Evolutionary conservation across 2,329 filamentous ascomycete genomes (phyloP), one percentile per base, ranked within the genome.

Genomic region (Fusarium sp.): DNA sequence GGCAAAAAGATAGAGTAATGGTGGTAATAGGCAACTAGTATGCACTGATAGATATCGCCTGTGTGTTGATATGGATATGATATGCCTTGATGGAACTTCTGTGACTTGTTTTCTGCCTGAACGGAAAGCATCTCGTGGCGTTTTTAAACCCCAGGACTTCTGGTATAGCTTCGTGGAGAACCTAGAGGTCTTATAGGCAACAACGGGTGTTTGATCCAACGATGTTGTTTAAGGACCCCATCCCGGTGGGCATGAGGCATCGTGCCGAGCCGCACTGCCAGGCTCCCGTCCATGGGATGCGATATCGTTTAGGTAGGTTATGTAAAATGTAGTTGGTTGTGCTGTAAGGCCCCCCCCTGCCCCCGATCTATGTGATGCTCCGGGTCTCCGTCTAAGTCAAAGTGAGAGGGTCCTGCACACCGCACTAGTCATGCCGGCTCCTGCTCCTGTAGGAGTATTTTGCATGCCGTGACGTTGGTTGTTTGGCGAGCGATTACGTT

Each of bases 251-350:
- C 57, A 50, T 62, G 53, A 66, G 35, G 33, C 31, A 67, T 40
- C 70, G 66, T 49, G 64, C 70, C 66, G 70, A 72, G 68, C 70
- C 70, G 70, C 70, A 72, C 70, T 57, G 66, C 68, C 69, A 72
- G 70, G 70, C 70, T 73, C 53, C 70, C 64, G 59, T 67, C 55
- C 69, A 71, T 66, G 70, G 58, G 40, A 61, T 45, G 50, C 17
- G 66, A 66, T 68, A 59, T 41, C 56, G 40, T 63, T 41, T 50
- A 17, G 35, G 39, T 58, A 25, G 25, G 48, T 15, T 42, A 50
- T 21, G 48, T 29, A 50, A 50, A 21, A 20, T 14, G 60, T 35
- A 45, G 43, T 51, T 37, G 46, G 43, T 50, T 39, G 41, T 65
- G 36, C 11, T 20, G 31, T 36, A 8, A 43, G 41, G 20, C 10